Evolutionary conservation across 768 basidiomycete species (phyloP).

Genomic region (Pisolithus tinctorius): DNA sequence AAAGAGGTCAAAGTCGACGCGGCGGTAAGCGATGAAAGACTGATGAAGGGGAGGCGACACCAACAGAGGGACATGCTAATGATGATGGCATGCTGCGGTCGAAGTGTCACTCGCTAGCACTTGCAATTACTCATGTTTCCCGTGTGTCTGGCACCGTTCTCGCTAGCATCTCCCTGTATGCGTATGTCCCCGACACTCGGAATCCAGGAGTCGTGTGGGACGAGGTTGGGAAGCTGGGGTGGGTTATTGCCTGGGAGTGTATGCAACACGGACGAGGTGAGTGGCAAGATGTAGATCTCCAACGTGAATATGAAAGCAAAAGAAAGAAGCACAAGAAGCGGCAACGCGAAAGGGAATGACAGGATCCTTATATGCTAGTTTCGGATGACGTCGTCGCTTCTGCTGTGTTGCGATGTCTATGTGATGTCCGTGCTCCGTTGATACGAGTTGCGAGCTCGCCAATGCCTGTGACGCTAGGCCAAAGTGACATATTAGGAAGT

Average conservation of each 20-base stretch:
- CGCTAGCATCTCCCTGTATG: slow-evolving; percentile 43
- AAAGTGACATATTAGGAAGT: no score
- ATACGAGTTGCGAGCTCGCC: background rate
- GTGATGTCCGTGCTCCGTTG: slow-evolving; percentile 27
- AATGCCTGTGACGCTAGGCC: no score
- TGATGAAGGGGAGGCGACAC: background rate
- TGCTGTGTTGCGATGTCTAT: slow-evolving; percentile 40
- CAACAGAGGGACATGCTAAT: background rate
- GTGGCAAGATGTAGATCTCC: no score
- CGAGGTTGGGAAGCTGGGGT: slow-evolving; percentile 20
- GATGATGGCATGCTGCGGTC: background rate
- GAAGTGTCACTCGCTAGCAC: slow-evolving; percentile 14
- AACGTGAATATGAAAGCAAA: no score
- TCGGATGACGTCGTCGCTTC: slow-evolving; percentile 29
- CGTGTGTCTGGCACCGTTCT: slow-evolving; percentile 44
- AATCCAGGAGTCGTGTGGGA: slow-evolving; percentile 10
- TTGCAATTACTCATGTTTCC: slow-evolving; percentile 28
- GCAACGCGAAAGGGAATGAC: no score
- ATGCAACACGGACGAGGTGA: no score
- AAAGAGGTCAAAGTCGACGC: no score
- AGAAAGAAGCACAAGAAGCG: no score
- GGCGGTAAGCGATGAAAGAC: no score
- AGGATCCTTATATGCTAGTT: background rate
- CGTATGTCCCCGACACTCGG: slow-evolving; percentile 24
- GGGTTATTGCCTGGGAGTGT: no score